Evolutionary conservation across 2,329 filamentous ascomycete genomes (phyloP), one percentile per base, ranked within the genome.

Genomic region (Tolypocladium guangdongense): DNA sequence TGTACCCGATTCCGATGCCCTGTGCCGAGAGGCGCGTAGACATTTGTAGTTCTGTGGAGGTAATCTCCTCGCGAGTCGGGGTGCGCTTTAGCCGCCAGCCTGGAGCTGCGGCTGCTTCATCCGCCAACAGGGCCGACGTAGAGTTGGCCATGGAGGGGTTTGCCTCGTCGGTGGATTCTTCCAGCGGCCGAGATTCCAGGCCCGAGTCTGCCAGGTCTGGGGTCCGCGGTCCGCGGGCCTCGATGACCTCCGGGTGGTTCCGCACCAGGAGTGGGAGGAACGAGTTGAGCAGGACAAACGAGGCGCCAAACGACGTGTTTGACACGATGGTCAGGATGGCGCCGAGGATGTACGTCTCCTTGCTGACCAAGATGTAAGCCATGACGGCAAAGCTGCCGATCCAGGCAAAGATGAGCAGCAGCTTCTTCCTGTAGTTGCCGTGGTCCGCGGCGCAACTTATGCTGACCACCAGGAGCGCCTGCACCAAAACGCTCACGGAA

Each of bases 391-490:
- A 70, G 60, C 90, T 87, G 43, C 93, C 93, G 24, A 85, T 74
- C 68, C 88, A 87, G 33, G 87, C 93, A 68, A 97, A 97, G n/a
- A 72, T 75, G 20, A 97, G 75, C 22, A 99, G 77, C 22, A 99
- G 80, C 52, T 84, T 87, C 76, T 97, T 99, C 55, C 93, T 84
- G 73, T 91, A 93, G 60, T 82, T 86, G 57, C 93, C 93, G 70
- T 97, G 92, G 68, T 99, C 93, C 54, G 93, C 93, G 8, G 92
- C 91, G 53, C 89, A 93, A 64, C 90, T 96, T 77, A 99, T 96
- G 64, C 90, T 95, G 58, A 99, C 90, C 45, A 99, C 95, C 33
- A 97, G 74, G 32, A 97, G 71, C 1, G 91, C 88, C 68, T 99
- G 93, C 12, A 96, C 69, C 22, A 96, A 70, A 1, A 99, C 93